A percentile compares a stretch with the other conserved stretches of the same genome.
phyloP scores from a whole-genome alignment of 306 rosid genomes.

The Styphnolobium japonicum region DNA sequence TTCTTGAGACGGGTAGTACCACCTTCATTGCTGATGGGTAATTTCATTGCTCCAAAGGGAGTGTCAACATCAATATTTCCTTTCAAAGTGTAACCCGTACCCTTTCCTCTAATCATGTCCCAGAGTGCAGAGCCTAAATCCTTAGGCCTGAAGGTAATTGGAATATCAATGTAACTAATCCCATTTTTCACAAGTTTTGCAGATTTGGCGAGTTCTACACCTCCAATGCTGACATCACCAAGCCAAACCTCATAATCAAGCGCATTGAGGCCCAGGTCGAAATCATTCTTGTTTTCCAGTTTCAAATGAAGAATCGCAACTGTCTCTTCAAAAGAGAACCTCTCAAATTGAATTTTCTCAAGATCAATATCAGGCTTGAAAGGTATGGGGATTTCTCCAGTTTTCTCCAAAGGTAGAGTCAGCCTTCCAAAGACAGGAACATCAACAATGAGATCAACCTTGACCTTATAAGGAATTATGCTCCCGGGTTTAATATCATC shows the following conservation, averaged over 20 bases:
- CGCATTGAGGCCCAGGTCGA: constrained; percentile 57
- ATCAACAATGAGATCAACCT: constrained; percentile 72
- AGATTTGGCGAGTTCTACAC: constrained; percentile 56
- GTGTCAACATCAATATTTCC: constrained; percentile 73
- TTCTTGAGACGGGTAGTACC: constrained; percentile 78
- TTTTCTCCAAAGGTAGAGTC: constrained; percentile 74
- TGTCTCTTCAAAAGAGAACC: constrained; percentile 72
- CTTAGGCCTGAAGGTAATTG: constrained; percentile 81
- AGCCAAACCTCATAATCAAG: constrained; percentile 81
- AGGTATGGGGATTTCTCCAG: constrained; percentile 82
- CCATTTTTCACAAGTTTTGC: constrained; percentile 53
- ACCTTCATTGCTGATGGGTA: constrained; percentile 69
- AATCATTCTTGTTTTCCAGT: constrained; percentile 78
- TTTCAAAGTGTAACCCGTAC: constrained; percentile 67
- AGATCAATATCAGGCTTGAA: constrained; percentile 75
- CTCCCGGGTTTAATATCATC: constrained; percentile 66
- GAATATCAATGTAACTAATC: constrained; percentile 48
- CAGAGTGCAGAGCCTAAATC: constrained; percentile 83
- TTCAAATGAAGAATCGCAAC: constrained; percentile 66
- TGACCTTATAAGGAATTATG: constrained; percentile 63
- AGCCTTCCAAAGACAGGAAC: constrained; percentile 75
- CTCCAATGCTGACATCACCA: constrained; percentile 63
- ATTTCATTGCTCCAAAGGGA: constrained; percentile 80
- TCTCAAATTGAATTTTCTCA: constrained; percentile 59
- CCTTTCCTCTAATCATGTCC: constrained; percentile 86